phyloP scores from a whole-genome alignment of 345 rosid species.

The Corchorus olitorius region DNA sequence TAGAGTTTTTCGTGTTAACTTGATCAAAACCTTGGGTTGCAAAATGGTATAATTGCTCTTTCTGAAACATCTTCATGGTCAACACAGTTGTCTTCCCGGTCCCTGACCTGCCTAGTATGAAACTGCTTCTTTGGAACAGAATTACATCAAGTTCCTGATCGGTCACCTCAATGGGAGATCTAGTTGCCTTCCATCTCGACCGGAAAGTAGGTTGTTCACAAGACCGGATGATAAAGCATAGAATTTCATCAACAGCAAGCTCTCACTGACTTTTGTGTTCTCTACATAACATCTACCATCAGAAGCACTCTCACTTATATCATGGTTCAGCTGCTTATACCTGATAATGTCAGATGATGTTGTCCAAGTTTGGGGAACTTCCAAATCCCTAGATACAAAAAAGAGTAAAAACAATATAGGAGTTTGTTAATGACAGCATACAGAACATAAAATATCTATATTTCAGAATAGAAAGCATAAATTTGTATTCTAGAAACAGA shows the following conservation, averaged over 20 bases:
- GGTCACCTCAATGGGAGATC: conserved; percentile 54
- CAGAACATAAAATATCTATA: too few relatives aligned
- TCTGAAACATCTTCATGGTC: conserved; percentile 46
- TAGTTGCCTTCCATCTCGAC: conserved; percentile 35
- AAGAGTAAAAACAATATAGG: background rate
- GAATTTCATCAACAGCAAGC: conserved; percentile 57
- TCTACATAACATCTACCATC: conserved; percentile 32
- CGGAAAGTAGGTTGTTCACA: conserved; percentile 43
- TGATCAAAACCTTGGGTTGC: conserved; percentile 30
- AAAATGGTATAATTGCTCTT: conserved; percentile 35
- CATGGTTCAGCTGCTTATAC: conserved; percentile 15
- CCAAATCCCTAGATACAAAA: conserved; percentile 36
- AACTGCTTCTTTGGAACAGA: conserved; percentile 38
- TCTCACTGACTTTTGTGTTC: conserved; percentile 50
- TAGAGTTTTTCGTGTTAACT: background rate
- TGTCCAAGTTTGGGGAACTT: conserved; percentile 43
- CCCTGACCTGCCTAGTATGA: conserved; percentile 60
- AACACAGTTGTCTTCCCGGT: conserved; percentile 61
- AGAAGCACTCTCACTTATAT: conserved; percentile 22
- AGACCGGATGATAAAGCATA: conserved; percentile 41
- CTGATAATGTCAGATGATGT: conserved; percentile 30
- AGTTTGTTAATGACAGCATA: too few relatives aligned
- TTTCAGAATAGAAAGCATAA: too few relatives aligned
- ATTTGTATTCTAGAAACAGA: too few relatives aligned
- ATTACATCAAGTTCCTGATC: conserved; percentile 47